Evolutionary conservation across 2,329 filamentous ascomycete species (phyloP).

Genomic region (Penicillium psychrosexuale): DNA sequence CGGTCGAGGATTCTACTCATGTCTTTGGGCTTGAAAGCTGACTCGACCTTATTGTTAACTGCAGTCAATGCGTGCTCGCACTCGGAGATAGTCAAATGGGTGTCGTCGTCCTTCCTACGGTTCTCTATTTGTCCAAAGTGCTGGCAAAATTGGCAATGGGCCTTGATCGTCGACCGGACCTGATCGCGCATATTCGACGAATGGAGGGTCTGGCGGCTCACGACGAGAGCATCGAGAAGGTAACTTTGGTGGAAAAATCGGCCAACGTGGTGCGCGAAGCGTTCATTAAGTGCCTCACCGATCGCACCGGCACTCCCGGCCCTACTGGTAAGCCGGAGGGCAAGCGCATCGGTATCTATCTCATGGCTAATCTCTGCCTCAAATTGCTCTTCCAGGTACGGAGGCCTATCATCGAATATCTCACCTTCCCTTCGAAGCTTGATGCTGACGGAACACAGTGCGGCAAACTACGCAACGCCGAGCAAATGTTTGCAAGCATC

Average conservation of each 20-base stretch:
- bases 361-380: conserved; percentile 85
- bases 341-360: conserved; percentile 83
- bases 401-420: background rate
- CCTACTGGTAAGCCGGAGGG: conserved; percentile 68
- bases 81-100: conserved; percentile 77
- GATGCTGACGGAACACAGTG: conserved; percentile 53
- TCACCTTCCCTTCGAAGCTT: background rate
- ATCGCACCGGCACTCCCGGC: conserved; percentile 64
- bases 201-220: conserved; percentile 45
- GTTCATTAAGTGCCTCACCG: conserved; percentile 84
- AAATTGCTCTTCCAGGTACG: conserved; percentile 79
- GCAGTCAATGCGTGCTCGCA: conserved; percentile 76
- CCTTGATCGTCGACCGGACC: conserved; percentile 73
- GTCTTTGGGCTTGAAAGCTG: background rate
- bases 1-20: background rate
- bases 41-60: conserved; percentile 2
- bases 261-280: conserved; percentile 87
- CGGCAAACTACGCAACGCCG: conserved; percentile 75
- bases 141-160: conserved; percentile 80
- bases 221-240: conserved; percentile 63
- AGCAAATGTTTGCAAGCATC: conserved; percentile 87
- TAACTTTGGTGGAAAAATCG: conserved; percentile 80
- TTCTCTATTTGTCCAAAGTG: conserved; percentile 75
- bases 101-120: conserved; percentile 75
- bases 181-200: conserved; percentile 63